Evolutionary conservation across 257 asterid species (phyloP).

Genomic region (Petunia axillaris): DNA sequence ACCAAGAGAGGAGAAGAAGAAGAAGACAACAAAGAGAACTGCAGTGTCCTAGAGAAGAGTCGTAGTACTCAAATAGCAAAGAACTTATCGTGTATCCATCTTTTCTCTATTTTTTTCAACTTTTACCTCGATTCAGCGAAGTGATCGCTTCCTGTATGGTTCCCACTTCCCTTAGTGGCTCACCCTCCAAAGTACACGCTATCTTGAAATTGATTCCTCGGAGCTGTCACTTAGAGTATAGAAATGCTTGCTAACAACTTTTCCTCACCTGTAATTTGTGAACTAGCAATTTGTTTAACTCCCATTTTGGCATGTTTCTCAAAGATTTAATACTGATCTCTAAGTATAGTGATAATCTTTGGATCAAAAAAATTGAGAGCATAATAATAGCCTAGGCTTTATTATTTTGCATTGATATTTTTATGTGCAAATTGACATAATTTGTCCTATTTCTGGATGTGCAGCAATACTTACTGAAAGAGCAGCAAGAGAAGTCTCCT

Average conservation of each 20-base stretch:
- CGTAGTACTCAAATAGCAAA: not conserved
- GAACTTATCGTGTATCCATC: not conserved
- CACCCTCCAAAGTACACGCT: not conserved
- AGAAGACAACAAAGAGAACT: not conserved
- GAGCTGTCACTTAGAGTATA: not conserved
- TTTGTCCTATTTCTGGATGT: constrained; percentile 25
- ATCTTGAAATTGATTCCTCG: not conserved
- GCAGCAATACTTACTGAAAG: constrained; percentile 76
- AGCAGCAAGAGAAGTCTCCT: constrained; percentile 43
- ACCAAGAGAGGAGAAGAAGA: not conserved
- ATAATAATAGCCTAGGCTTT: not conserved
- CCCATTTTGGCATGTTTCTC: constrained; percentile 4
- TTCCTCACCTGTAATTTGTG: not conserved
- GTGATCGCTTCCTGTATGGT: not conserved
- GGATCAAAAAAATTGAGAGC: not conserved
- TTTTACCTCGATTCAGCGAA: not conserved
- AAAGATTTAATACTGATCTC: not conserved
- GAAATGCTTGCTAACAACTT: not conserved
- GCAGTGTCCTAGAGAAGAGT: not conserved
- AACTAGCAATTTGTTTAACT: not conserved
- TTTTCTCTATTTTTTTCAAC: not conserved
- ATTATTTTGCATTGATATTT: not conserved
- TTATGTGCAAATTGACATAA: not conserved
- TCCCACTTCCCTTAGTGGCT: not conserved
- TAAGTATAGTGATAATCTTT: not conserved